These are phyloP conservation scores for Fusarium sterilihyphosum DNA, from an alignment of 2,329 filamentous ascomycete genomes.

Conservation along the genomic window DNA sequence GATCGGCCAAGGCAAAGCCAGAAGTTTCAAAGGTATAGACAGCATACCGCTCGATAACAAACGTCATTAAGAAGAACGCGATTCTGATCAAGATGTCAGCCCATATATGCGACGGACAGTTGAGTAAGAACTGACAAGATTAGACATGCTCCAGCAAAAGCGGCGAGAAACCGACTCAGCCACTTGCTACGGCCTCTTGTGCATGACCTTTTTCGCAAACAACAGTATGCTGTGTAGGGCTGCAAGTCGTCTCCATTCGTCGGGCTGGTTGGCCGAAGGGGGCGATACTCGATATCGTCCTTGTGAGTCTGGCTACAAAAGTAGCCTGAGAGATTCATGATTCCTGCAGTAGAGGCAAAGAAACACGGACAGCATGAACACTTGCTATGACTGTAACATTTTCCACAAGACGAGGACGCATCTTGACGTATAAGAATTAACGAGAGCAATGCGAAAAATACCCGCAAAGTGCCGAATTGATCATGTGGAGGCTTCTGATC, in stretches of 20 bases:
- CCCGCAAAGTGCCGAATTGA: conserved; percentile 16
- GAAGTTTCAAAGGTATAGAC: conserved; percentile 29
- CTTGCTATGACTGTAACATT: background rate
- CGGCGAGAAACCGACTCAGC: background rate
- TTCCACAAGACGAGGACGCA: background rate
- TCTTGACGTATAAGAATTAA: conserved; percentile 1
- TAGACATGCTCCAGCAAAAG: background rate
- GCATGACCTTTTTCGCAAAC: background rate
- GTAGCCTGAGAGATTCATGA: conserved; percentile 12
- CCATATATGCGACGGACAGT: too few species aligned
- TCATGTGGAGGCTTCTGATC: conserved; percentile 22
- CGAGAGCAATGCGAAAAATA: background rate
- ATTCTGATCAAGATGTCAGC: conserved; percentile 10
- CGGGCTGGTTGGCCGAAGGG: background rate
- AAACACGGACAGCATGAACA: background rate
- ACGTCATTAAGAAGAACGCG: conserved; percentile 20
- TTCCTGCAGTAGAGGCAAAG: background rate
- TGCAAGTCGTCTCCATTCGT: background rate
- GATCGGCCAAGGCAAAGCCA: conserved; percentile 17
- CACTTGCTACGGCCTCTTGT: background rate
- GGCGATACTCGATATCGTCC: conserved; percentile 23
- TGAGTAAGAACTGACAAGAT: conserved; percentile 18
- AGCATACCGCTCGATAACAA: conserved; percentile 21
- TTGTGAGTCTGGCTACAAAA: conserved; percentile 24
- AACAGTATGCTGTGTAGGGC: background rate